These are phyloP conservation scores for Quercus aquifolioides DNA, from an alignment of 306 rosid genomes.

Conservation along the genomic window DNA sequence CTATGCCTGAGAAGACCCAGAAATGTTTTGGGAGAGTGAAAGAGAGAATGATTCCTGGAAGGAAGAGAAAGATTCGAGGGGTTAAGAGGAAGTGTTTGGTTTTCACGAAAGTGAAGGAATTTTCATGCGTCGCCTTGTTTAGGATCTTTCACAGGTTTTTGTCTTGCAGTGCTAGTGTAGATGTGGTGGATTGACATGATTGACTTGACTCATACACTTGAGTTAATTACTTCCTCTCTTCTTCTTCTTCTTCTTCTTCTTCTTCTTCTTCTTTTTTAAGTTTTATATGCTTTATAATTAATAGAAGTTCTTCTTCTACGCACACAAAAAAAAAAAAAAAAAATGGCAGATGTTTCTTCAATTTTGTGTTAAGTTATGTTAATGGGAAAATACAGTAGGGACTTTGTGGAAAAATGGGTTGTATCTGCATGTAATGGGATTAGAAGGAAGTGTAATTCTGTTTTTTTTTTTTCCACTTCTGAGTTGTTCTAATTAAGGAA, in stretches of 20 bases:
- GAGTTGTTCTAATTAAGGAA: background rate
- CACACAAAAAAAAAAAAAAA: too few species aligned
- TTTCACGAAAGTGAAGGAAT: slow-evolving; percentile 61
- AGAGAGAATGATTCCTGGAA: slow-evolving; percentile 38
- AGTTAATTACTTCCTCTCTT: background rate
- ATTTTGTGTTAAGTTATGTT: slow-evolving; percentile 18
- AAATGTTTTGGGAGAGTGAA: slow-evolving; percentile 66
- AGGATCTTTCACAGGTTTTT: slow-evolving; percentile 59
- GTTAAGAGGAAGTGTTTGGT: slow-evolving; percentile 57
- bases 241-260: too few species aligned
- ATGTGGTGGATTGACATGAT: slow-evolving; percentile 44
- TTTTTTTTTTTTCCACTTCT: background rate
- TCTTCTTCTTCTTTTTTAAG: too few species aligned
- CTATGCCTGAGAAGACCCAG: slow-evolving; percentile 60
- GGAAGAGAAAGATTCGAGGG: background rate
- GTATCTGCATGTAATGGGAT: background rate
- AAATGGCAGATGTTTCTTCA: background rate
- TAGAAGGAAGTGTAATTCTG: background rate
- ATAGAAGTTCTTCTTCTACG: too few species aligned
- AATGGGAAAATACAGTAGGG: background rate
- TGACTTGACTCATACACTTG: background rate
- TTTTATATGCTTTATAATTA: too few species aligned
- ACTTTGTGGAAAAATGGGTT: background rate
- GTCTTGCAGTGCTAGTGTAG: slow-evolving; percentile 68
- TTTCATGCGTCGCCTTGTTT: slow-evolving; percentile 48